A percentile compares a stretch with the other conserved stretches of the same genome.
These are phyloP conservation scores for Passalora sequoiae DNA, from an alignment of 2,329 filamentous ascomycete species.

Conservation along the genomic window DNA sequence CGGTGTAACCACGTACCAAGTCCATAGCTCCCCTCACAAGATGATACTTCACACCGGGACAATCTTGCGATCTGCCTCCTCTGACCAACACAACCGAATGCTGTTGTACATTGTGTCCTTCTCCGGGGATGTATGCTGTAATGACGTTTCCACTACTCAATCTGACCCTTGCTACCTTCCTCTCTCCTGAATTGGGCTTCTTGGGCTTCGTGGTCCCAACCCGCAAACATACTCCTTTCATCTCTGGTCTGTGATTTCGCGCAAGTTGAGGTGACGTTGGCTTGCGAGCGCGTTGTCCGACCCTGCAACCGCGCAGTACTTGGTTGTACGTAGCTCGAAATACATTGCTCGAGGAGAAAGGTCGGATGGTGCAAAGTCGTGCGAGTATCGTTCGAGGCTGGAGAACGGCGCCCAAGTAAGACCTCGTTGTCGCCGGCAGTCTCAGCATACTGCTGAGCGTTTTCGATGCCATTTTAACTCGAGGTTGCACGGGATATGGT, in stretches of 20 bases:
- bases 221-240: conserved; percentile 94
- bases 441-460: conserved; percentile 38
- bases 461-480: conserved; percentile 40
- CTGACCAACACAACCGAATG: conserved; percentile 96
- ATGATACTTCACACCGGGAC: conserved; percentile 95
- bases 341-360: conserved; percentile 37
- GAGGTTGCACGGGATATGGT: no score
- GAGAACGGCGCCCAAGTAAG: conserved; percentile 23
- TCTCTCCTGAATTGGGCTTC: conserved; percentile 97
- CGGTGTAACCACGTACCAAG: conserved; percentile 68
- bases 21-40: conserved; percentile 87
- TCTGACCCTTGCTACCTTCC: conserved; percentile 89
- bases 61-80: conserved; percentile 90
- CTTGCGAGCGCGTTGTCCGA: conserved; percentile 74
- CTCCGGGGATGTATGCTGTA: conserved; percentile 91
- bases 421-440: conserved; percentile 28
- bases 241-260: conserved; percentile 58
- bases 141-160: conserved; percentile 81
- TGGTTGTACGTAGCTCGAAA: conserved; percentile 47
- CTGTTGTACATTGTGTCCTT: conserved; percentile 80
- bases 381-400: conserved; percentile 18
- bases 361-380: conserved; percentile 24
- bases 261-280: conserved; percentile 80
- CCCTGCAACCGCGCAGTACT: conserved; percentile 64
- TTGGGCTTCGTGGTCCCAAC: conserved; percentile 93